These are phyloP conservation scores for Aphanomyces euteiches DNA, from an alignment of 352 stramenopile species.

Conservation along the genomic window DNA sequence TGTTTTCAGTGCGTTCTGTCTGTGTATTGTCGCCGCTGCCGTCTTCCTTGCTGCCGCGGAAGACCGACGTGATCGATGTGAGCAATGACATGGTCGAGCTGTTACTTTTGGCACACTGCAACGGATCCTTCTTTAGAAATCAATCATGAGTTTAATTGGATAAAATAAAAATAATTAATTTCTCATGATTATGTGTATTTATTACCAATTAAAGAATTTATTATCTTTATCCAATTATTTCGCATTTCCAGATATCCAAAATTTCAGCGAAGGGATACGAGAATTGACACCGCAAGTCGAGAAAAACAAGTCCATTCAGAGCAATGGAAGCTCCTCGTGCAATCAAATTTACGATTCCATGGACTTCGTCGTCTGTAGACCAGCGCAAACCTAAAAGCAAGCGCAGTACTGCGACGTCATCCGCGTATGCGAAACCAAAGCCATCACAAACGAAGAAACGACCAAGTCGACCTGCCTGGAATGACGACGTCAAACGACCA, in stretches of 20 bases:
- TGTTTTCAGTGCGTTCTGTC: not conserved
- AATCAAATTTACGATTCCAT: slow-evolving; percentile 10
- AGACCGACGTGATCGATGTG: not conserved
- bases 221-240: too few species aligned
- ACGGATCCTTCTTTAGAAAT: not conserved
- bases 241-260: too few species aligned
- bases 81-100: slow-evolving; percentile 11
- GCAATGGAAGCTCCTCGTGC: not conserved
- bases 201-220: too few species aligned
- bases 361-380: not conserved
- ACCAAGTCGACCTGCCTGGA: not conserved
- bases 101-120: not conserved
- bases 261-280: too few species aligned
- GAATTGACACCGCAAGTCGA: too few species aligned
- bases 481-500: slow-evolving; percentile 15
- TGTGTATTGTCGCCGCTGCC: not conserved
- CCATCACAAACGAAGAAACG: slow-evolving; percentile 1
- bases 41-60: not conserved
- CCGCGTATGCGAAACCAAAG: not conserved
- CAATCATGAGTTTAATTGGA: not conserved
- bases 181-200: too few species aligned
- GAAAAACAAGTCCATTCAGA: too few species aligned
- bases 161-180: slow-evolving; percentile 8
- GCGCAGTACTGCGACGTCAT: not conserved
- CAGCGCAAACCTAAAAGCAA: not conserved